A percentile compares a stretch with the other conserved stretches of the same genome.
These are phyloP conservation scores for Cercophora scortea DNA, from an alignment of 495 filamentous ascomycete genomes.

Conservation along the genomic window DNA sequence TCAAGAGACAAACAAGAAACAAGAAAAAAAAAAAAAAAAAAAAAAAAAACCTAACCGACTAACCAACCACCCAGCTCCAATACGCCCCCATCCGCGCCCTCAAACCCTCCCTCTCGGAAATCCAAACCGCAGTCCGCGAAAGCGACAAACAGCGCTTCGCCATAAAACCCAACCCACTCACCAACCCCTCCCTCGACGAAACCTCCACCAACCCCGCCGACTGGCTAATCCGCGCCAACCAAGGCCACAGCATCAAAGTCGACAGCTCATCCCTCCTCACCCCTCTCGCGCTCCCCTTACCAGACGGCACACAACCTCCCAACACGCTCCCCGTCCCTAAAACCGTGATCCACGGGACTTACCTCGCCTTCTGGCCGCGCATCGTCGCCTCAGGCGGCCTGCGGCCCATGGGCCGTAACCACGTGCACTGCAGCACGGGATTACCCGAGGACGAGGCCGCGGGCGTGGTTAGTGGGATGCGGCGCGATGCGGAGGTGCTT, in stretches of 20 bases:
- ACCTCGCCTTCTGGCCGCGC: slow-evolving; percentile 60
- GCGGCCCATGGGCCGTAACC: slow-evolving; percentile 70
- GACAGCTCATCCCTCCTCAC: slow-evolving; percentile 60
- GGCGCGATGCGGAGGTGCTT: slow-evolving; percentile 66
- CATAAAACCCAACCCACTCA: slow-evolving; percentile 33
- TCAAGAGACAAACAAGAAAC: background rate
- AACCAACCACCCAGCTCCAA: slow-evolving; percentile 47
- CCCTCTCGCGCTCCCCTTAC: slow-evolving; percentile 47
- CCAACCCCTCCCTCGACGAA: slow-evolving; percentile 26
- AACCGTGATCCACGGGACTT: slow-evolving; percentile 80
- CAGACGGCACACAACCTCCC: slow-evolving; percentile 17
- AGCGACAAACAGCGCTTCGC: slow-evolving; percentile 93
- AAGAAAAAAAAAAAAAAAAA: background rate
- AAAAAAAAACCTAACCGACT: background rate
- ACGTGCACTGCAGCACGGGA: slow-evolving; percentile 79
- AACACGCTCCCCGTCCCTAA: slow-evolving; percentile 39
- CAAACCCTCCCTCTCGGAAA: slow-evolving; percentile 63
- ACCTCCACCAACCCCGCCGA: slow-evolving; percentile 44
- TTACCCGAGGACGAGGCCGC: slow-evolving; percentile 37
- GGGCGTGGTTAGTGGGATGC: slow-evolving; percentile 76
- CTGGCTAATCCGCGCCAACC: slow-evolving; percentile 88
- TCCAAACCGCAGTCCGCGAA: slow-evolving; percentile 57
- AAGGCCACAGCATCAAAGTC: slow-evolving; percentile 74
- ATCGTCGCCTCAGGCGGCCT: slow-evolving; percentile 71
- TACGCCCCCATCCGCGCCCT: slow-evolving; percentile 63